Percentiles rank a stretch among this genome's conserved stretches.
These are phyloP conservation scores for Ogataea degrootiae DNA, from an alignment of 805 yeast genomes.

Conservation along the genomic window DNA sequence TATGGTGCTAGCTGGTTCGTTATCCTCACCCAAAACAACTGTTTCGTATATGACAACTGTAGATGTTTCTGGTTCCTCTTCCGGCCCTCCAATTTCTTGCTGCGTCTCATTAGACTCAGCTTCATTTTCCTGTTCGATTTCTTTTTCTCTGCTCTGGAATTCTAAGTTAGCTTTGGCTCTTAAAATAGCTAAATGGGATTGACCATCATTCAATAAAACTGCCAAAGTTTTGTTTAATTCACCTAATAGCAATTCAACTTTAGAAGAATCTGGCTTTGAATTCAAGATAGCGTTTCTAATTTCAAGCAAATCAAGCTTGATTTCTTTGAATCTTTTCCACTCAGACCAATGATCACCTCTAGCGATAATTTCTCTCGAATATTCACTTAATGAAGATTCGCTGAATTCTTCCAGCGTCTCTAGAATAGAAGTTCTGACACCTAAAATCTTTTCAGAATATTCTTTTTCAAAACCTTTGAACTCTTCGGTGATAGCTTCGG, in stretches of 20 bases:
- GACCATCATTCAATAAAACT: slow-evolving; percentile 53
- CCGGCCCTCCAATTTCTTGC: slow-evolving; percentile 1
- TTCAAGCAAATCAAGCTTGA: slow-evolving; percentile 50
- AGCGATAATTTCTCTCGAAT: slow-evolving; percentile 53
- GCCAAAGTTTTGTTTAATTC: slow-evolving; percentile 42
- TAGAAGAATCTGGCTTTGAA: slow-evolving; percentile 28
- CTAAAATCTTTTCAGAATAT: slow-evolving; percentile 29
- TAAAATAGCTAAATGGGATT: slow-evolving; percentile 51
- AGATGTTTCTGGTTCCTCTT: slow-evolving; percentile 7
- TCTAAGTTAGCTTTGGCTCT: slow-evolving; percentile 55
- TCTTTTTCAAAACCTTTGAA: slow-evolving; percentile 27
- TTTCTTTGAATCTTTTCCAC: slow-evolving; percentile 57
- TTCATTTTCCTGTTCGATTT: slow-evolving; percentile 27
- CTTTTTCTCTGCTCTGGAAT: slow-evolving; percentile 50
- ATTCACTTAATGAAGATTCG: slow-evolving; percentile 60
- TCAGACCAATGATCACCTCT: slow-evolving; percentile 42
- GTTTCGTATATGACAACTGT: slow-evolving; percentile 13
- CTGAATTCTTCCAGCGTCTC: slow-evolving; percentile 74
- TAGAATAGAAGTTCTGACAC: slow-evolving; percentile 40
- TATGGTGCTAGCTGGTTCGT: slow-evolving; percentile 14
- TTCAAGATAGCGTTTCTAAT: slow-evolving; percentile 49
- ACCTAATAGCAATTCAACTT: slow-evolving; percentile 29
- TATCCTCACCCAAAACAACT: slow-evolving; percentile 11
- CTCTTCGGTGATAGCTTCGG: slow-evolving; percentile 30
- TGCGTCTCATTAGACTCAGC: slow-evolving; percentile 3